phyloP scores from a whole-genome alignment of 2,329 filamentous ascomycete species.

The Monilinia laxa region DNA sequence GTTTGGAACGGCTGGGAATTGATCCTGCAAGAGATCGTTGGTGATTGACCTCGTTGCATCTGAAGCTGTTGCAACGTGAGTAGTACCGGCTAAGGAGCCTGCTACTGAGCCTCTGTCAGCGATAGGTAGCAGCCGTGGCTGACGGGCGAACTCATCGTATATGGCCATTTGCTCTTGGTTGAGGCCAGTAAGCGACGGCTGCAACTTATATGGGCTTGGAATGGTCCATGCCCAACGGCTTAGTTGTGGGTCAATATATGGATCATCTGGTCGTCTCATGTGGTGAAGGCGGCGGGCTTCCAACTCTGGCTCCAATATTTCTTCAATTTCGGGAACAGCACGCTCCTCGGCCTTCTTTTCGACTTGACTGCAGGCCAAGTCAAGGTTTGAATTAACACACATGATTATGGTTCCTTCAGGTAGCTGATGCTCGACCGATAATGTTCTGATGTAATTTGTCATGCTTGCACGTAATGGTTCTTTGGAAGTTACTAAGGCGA shows the following conservation, averaged over 20 bases:
- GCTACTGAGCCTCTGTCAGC: conserved; percentile 16
- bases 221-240: conserved; percentile 93
- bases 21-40: conserved; percentile 64
- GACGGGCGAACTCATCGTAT: conserved; percentile 92
- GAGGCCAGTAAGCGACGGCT: conserved; percentile 67
- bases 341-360: conserved; percentile 95
- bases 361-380: conserved; percentile 88
- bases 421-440: conserved; percentile 68
- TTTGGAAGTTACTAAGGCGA: conserved; percentile 97
- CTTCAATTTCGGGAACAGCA: conserved; percentile 90
- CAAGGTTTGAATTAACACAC: conserved; percentile 98
- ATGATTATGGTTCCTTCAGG: conserved; percentile 95
- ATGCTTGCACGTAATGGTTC: conserved; percentile 95
- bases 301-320: conserved; percentile 80
- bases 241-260: conserved; percentile 78
- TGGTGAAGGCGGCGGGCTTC: conserved; percentile 76
- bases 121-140: conserved; percentile 60
- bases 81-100: conserved; percentile 51
- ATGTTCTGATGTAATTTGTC: conserved; percentile 85
- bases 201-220: conserved; percentile 87
- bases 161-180: conserved; percentile 93
- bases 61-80: conserved; percentile 57
- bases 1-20: conserved; percentile 56
- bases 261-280: conserved; percentile 72
- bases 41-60: conserved; percentile 61